phyloP scores from a whole-genome alignment of 2,329 filamentous ascomycete genomes.

The Metarhizium brunneum region DNA sequence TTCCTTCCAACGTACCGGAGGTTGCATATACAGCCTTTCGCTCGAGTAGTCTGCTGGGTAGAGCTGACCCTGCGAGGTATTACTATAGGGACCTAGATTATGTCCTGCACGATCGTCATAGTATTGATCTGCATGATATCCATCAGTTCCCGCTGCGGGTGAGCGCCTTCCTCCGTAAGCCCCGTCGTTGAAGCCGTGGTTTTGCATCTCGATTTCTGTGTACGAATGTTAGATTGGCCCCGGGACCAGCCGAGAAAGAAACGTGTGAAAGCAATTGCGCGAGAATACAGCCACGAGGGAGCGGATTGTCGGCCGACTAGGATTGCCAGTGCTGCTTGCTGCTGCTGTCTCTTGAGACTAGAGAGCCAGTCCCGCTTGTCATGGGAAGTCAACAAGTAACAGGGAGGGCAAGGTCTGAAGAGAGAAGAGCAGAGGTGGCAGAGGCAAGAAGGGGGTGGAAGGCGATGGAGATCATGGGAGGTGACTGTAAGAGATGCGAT shows the following conservation, averaged over 20 bases:
- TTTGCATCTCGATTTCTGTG: neutral
- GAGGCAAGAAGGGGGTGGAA: neutral
- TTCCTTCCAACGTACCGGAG: neutral
- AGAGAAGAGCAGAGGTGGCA: neutral
- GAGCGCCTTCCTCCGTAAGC: neutral
- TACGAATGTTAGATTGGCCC: neutral
- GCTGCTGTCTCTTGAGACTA: no score
- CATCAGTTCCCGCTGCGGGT: neutral
- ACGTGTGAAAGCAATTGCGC: neutral
- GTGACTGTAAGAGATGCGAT: neutral
- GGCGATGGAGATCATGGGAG: neutral
- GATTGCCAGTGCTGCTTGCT: neutral
- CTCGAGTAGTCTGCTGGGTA: neutral
- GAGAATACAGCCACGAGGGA: neutral
- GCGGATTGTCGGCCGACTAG: neutral
- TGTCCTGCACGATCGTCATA: neutral
- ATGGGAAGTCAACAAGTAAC: neutral
- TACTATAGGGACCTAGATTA: neutral
- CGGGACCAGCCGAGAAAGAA: neutral
- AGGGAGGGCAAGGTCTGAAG: neutral
- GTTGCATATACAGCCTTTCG: neutral
- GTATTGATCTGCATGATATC: neutral
- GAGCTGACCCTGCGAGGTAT: neutral
- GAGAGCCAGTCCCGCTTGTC: neutral
- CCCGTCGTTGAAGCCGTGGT: neutral